Percentiles rank a stretch among this genome's conserved stretches.
These are phyloP conservation scores for Phialophora verrucosa DNA, from an alignment of 2,329 filamentous ascomycete species.

Conservation along the genomic window DNA sequence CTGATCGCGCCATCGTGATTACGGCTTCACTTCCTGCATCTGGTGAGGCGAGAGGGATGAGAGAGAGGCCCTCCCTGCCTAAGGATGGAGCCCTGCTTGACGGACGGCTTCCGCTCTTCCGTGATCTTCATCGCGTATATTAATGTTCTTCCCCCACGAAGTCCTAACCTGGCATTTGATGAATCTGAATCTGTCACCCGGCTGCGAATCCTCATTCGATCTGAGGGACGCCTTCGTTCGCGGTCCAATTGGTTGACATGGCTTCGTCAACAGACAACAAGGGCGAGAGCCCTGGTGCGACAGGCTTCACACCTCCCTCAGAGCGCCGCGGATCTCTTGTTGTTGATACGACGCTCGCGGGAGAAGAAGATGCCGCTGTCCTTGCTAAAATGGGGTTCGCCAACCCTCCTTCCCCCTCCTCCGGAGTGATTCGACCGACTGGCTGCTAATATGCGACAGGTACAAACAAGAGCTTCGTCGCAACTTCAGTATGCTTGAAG, in stretches of 20 bases:
- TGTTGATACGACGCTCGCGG: conserved; percentile 35
- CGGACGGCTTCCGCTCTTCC: not conserved
- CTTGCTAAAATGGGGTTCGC: conserved; percentile 43
- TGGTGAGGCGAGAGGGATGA: not conserved
- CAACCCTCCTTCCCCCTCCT: not conserved
- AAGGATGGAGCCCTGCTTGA: not conserved
- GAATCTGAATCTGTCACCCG: not conserved
- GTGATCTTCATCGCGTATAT: not conserved
- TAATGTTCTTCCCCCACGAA: not conserved
- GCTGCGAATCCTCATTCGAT: not conserved
- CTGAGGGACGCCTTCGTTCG: not conserved
- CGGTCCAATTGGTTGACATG: not conserved
- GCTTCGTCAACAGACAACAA: conserved; percentile 10
- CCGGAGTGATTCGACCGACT: not conserved
- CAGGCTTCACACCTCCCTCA: conserved; percentile 6
- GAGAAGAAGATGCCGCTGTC: conserved; percentile 49
- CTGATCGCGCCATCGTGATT: not conserved
- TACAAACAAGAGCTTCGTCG: conserved; percentile 67
- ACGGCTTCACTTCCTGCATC: not conserved
- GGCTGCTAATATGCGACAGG: conserved; percentile 30
- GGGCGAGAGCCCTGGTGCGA: not conserved
- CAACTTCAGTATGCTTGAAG: conserved; percentile 67
- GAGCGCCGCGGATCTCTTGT: conserved; percentile 30
- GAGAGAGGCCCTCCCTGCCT: not conserved
- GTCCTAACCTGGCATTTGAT: not conserved